phyloP scores from a whole-genome alignment of 2,329 filamentous ascomycete genomes.

The Cladophialophora chaetospira region DNA sequence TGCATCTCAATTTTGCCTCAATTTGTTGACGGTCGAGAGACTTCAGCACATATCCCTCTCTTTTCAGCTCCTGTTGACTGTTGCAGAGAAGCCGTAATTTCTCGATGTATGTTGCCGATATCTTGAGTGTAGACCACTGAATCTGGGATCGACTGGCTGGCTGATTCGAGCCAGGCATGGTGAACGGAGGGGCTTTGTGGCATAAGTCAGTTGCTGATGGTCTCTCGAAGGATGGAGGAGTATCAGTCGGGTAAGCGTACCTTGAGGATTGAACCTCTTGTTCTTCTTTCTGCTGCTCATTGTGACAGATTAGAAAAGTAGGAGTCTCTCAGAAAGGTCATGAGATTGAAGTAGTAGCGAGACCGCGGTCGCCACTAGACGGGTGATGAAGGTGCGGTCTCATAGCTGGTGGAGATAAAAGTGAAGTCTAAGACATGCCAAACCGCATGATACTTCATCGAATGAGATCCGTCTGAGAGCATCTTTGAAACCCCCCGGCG shows the following conservation, averaged over 20 bases:
- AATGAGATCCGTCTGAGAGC: too few species aligned
- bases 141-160: not conserved
- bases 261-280: not conserved
- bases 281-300: not conserved
- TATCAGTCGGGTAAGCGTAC: not conserved
- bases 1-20: slow-evolving; percentile 24
- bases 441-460: too few species aligned
- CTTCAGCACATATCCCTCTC: slow-evolving; percentile 24
- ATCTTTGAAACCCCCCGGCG: too few species aligned
- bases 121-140: slow-evolving; percentile 21
- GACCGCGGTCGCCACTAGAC: not conserved
- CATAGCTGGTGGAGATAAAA: not conserved
- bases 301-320: not conserved
- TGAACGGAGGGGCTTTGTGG: not conserved
- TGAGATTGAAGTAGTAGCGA: not conserved
- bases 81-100: slow-evolving; percentile 24
- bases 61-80: slow-evolving; percentile 12
- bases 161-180: not conserved
- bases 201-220: not conserved
- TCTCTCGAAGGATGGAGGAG: not conserved
- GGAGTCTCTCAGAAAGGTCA: not conserved
- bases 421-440: not conserved
- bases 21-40: slow-evolving; percentile 21
- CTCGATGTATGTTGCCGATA: slow-evolving; percentile 15
- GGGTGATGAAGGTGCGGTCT: not conserved